Evolutionary conservation across 441 rosid genomes (phyloP), one percentile per base, ranked within the genome.

Genomic region (Euphorbia corollata): DNA sequence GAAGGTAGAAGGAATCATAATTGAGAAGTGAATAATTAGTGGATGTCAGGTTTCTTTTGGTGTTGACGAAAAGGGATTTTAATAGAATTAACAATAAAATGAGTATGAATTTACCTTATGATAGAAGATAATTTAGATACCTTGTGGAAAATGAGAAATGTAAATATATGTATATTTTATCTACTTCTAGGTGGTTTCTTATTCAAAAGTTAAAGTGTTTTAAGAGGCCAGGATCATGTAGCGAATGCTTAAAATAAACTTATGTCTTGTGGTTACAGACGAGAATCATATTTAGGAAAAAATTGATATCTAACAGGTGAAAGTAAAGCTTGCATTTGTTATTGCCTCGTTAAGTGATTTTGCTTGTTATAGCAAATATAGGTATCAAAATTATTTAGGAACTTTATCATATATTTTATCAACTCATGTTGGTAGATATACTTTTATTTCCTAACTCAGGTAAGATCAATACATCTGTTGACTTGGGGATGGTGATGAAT

Each of bases 251-350:
- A 23, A 45, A 19, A 68, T 13, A 19, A 51, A 19, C n/a, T n/a
- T n/a, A n/a, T n/a, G n/a, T n/a, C 4, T 20, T 11, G 6, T 8
- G 19, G 16, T 32, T 47, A 10, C 20, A 36, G 16, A 24, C n/a
- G 23, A 32, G 71, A 59, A n/a, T 45, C 43, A 3, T 68, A 15
- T 47, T 15, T 30, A 64, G 57, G 71, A 68, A 59, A 59, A 20
- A 20, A 23, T 23, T 15, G 53, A 19, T n/a, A 61, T 16, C 2
- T 12, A 7, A 13, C 18, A 55, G 58, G 10, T 61, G n/a, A 23
- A 10, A 38, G 19, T 22, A 39, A 23, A 50, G 55, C 55, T 50
- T 50, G 55, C 55, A 16, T 15, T 50, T 59, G 3, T 68, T 60
- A 45, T 32, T 50, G 24, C 59, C 45, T 23, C 27, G 41, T 59